Conservation (phyloP, 1,284 basidiomycete genomes). For the Sanguinoderma infundibulare region DNA sequence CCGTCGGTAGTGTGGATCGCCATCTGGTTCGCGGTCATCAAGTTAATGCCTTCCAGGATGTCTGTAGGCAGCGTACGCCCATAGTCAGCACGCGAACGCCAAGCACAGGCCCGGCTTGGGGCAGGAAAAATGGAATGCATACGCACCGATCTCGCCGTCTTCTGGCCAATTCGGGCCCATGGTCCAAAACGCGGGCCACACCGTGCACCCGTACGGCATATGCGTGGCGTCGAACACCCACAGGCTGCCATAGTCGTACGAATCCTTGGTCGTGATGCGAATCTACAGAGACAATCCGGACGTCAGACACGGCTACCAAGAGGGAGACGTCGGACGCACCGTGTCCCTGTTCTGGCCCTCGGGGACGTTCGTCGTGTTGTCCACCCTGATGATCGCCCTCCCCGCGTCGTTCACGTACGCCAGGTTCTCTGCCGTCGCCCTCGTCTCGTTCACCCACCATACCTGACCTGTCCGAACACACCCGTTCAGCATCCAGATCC, state of each 20-base stretch:
- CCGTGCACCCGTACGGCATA: conserved; percentile 65
- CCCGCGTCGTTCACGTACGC: conserved; percentile 59
- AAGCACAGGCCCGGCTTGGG: no score
- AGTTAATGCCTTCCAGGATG: conserved; percentile 51
- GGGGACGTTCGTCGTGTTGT: conserved; percentile 54
- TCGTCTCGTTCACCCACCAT: conserved; percentile 49
- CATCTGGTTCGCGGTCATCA: conserved; percentile 56
- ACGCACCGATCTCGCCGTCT: conserved; percentile 55
- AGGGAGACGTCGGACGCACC: conserved; percentile 44
- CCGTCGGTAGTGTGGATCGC: conserved; percentile 56
- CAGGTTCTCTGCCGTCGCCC: conserved; percentile 48
- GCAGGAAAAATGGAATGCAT: neutral
- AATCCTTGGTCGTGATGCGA: conserved; percentile 55
- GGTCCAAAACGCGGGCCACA: conserved; percentile 52
- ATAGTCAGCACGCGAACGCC: neutral
- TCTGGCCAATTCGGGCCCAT: conserved; percentile 50
- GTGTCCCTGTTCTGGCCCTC: conserved; percentile 58
- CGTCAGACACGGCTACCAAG: no score
- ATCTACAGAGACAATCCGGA: conserved; percentile 39
- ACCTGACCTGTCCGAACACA: conserved; percentile 50
- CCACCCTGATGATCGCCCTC: conserved; percentile 62
- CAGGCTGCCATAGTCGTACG: conserved; percentile 52
- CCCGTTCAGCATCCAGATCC: neutral
- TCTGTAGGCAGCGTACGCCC: conserved; percentile 17
- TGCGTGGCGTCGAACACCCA: conserved; percentile 55